These are phyloP conservation scores for Gnomoniopsis sp. DNA, from an alignment of 2,329 filamentous ascomycete genomes.

Conservation along the genomic window DNA sequence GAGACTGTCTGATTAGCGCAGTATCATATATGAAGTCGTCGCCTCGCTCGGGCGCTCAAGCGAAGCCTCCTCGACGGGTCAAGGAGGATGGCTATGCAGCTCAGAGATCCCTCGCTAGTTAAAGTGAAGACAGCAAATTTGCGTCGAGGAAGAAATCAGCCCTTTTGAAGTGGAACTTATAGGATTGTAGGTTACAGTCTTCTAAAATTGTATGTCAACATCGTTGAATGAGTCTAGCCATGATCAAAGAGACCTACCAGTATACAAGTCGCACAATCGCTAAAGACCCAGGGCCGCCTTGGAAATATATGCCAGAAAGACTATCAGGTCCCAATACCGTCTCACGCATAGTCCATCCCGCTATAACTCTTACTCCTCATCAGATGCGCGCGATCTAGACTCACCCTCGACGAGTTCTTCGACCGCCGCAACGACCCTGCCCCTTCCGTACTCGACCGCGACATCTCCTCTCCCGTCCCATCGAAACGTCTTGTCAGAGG, in stretches of 20 bases:
- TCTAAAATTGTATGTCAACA: not conserved
- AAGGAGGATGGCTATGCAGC: no score
- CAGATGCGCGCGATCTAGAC: conserved; percentile 42
- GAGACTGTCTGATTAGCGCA: not conserved
- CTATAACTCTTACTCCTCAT: conserved; percentile 49
- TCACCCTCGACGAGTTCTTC: conserved; percentile 28
- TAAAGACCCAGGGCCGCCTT: no score
- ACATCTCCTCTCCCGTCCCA: conserved; percentile 29
- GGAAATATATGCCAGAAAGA: not conserved
- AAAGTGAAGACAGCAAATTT: no score
- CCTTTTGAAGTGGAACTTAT: not conserved
- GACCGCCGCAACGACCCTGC: conserved; percentile 24
- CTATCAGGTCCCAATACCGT: not conserved
- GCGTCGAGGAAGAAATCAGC: no score
- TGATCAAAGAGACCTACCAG: not conserved
- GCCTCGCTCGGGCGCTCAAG: not conserved
- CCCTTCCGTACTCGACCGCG: conserved; percentile 39
- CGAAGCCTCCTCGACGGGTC: no score
- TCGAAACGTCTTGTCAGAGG: conserved; percentile 18
- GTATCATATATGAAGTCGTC: no score
- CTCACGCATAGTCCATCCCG: conserved; percentile 41
- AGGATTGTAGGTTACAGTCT: not conserved
- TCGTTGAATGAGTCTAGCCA: not conserved
- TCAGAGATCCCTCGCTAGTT: no score
- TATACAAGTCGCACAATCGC: not conserved